These are phyloP conservation scores for Cladobotryum mycophilum DNA, from an alignment of 2,329 filamentous ascomycete genomes.

Conservation along the genomic window DNA sequence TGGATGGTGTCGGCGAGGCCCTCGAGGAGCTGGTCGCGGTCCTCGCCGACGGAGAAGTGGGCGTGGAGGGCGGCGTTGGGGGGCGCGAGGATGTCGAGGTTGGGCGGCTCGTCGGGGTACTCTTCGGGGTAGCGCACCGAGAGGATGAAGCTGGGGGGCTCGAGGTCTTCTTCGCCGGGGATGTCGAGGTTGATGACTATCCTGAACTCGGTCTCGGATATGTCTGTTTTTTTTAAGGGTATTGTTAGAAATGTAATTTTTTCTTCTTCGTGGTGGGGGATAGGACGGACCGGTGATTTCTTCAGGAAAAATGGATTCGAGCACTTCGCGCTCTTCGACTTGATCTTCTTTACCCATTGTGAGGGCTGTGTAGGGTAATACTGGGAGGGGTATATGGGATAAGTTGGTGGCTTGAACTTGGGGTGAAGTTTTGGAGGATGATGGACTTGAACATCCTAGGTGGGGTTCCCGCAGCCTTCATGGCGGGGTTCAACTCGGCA, in stretches of 20 bases:
- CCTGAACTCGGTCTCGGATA: constrained; percentile 84
- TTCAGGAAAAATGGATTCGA: constrained; percentile 96
- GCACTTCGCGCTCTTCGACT: constrained; percentile 90
- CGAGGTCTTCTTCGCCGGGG: constrained; percentile 55
- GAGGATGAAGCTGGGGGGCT: constrained; percentile 68
- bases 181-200: constrained; percentile 82
- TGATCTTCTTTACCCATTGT: constrained; percentile 77
- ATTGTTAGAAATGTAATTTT: not conserved
- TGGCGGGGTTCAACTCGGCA: constrained; percentile 22
- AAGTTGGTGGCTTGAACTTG: not conserved
- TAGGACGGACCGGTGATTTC: constrained; percentile 72
- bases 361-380: not conserved
- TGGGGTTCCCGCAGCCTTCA: constrained; percentile 18
- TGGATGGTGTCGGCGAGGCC: constrained; percentile 69
- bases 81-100: constrained; percentile 70
- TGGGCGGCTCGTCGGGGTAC: constrained; percentile 83
- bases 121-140: constrained; percentile 82
- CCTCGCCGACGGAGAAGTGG: constrained; percentile 71
- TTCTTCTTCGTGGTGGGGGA: not conserved
- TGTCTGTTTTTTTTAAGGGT: constrained; percentile 48
- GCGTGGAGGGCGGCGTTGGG: constrained; percentile 63
- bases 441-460: constrained; percentile 9
- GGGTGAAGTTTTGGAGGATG: not conserved
- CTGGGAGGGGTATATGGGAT: not conserved
- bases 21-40: constrained; percentile 68